Evolutionary conservation across 2,329 filamentous ascomycete species (phyloP).

Genomic region (Emmonsia crescens): DNA sequence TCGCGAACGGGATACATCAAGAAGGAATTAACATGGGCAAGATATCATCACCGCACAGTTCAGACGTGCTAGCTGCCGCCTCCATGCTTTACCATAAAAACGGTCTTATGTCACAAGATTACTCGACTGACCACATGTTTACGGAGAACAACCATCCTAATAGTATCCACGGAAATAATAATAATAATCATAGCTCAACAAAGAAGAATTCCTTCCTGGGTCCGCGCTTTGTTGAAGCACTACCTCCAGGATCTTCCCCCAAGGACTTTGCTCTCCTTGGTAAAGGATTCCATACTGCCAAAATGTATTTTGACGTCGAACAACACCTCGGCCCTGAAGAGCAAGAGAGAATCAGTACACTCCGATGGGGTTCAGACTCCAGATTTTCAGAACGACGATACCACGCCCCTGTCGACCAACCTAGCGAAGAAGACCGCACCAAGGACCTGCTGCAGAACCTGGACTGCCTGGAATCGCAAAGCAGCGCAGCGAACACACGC

Average conservation of each 20-base stretch:
- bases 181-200: not conserved
- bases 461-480: conserved; percentile 45
- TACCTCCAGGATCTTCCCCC: not conserved
- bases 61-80: conserved; percentile 49
- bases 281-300: conserved; percentile 25
- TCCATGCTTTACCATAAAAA: conserved; percentile 36
- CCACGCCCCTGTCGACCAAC: conserved; percentile 45
- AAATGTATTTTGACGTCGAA: conserved; percentile 28
- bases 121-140: conserved; percentile 20
- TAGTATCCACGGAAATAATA: not conserved
- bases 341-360: conserved; percentile 30
- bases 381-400: conserved; percentile 54
- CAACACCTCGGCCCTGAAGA: conserved; percentile 24
- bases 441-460: conserved; percentile 47
- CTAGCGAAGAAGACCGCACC: conserved; percentile 48
- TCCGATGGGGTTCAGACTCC: conserved; percentile 60
- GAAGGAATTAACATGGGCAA: conserved; percentile 15
- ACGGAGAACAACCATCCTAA: conserved; percentile 7
- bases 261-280: conserved; percentile 3
- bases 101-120: conserved; percentile 21
- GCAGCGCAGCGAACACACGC: conserved; percentile 50
- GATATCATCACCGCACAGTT: conserved; percentile 19
- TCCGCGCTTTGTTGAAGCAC: not conserved
- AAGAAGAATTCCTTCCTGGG: not conserved
- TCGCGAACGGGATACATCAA: conserved; percentile 18